Evolutionary conservation across 169 alveolate genomes (phyloP).

Genomic region (Cyclospora cayetanensis): DNA sequence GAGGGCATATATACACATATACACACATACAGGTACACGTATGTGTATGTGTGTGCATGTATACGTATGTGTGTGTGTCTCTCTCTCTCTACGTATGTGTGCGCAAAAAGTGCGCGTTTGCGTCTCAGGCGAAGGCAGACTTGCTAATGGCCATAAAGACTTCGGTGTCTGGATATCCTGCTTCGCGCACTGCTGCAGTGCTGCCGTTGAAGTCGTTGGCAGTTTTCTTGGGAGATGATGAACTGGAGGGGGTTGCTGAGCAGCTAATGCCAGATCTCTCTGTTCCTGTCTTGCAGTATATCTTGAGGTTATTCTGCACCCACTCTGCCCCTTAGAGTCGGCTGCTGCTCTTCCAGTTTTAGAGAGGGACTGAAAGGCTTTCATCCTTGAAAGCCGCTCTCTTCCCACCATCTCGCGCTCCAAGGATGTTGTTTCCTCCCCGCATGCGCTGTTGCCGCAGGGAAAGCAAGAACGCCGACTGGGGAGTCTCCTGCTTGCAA

Average conservation of each 20-base stretch:
- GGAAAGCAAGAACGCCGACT: background rate
- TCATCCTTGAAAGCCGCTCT: too few species aligned
- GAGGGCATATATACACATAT: background rate
- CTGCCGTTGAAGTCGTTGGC: constrained; percentile 24
- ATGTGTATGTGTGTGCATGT: background rate
- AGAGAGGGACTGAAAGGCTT: too few species aligned
- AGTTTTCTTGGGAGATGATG: constrained; percentile 15
- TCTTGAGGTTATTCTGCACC: constrained; percentile 1
- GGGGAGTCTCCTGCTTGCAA: constrained; percentile 13
- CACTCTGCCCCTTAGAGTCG: background rate
- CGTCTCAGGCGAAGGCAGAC: background rate
- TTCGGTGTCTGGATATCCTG: background rate
- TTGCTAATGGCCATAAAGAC: background rate
- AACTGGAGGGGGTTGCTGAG: constrained; percentile 32
- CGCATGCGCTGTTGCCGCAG: background rate
- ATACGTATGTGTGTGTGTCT: too few species aligned
- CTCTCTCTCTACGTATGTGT: too few species aligned
- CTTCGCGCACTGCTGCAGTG: constrained; percentile 16
- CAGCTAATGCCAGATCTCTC: constrained; percentile 42
- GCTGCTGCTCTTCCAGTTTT: background rate
- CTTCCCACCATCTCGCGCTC: too few species aligned
- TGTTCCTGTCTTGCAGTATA: constrained; percentile 27
- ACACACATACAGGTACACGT: background rate
- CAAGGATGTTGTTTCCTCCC: too few species aligned
- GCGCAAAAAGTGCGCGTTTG: background rate